Conservation (phyloP, 192 early-diverging fungal genomes). For the Rhizophagus prolifer region DNA sequence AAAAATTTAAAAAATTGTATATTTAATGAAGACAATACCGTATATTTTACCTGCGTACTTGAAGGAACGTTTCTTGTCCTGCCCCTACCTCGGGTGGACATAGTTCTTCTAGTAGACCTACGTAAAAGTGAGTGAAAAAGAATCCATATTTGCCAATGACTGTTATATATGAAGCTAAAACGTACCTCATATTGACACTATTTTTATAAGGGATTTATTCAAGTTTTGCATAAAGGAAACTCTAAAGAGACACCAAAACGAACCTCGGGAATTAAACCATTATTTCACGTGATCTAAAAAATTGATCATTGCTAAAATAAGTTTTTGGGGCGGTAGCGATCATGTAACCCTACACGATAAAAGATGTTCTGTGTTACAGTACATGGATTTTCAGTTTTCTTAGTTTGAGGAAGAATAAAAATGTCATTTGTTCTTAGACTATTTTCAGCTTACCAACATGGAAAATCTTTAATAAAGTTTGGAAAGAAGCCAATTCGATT, state of each 20-base stretch:
- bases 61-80: background rate
- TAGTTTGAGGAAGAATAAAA: background rate
- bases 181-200: background rate
- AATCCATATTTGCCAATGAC: background rate
- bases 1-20: no score
- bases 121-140: background rate
- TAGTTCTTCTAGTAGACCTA: background rate
- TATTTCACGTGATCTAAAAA: no score
- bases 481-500: background rate
- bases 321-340: no score
- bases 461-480: background rate
- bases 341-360: no score
- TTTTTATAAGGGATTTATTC: no score
- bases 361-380: no score
- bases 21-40: background rate
- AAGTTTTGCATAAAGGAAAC: no score
- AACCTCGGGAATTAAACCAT: no score
- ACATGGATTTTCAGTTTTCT: no score
- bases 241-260: no score
- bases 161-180: background rate
- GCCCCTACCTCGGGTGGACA: background rate
- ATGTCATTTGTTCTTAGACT: background rate
- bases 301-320: no score
- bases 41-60: background rate
- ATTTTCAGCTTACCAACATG: background rate